Percentiles rank a stretch among this genome's conserved stretches.
These are phyloP conservation scores for Dovyalis caffra DNA, from an alignment of 345 rosid genomes.

Conservation along the genomic window DNA sequence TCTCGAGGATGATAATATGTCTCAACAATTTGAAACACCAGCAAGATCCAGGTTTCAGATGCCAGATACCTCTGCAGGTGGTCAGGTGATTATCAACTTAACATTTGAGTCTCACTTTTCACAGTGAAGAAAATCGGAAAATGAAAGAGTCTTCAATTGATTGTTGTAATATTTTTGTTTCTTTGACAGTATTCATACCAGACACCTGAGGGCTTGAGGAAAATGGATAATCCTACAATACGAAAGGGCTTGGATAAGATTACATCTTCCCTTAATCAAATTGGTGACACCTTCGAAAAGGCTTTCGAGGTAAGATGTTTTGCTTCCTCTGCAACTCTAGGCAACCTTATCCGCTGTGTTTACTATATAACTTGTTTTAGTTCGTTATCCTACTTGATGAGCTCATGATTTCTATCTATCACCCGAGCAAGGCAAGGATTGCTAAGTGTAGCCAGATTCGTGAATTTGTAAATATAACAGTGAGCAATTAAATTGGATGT, in stretches of 20 bases:
- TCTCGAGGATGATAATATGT: slow-evolving; percentile 63
- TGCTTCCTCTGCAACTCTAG: neutral
- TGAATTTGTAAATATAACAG: neutral
- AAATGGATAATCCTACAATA: slow-evolving; percentile 62
- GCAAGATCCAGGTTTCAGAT: slow-evolving; percentile 34
- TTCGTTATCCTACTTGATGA: neutral
- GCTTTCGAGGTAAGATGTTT: slow-evolving; percentile 56
- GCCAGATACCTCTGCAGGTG: slow-evolving; percentile 36
- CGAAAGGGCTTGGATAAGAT: slow-evolving; percentile 74
- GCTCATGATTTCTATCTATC: neutral
- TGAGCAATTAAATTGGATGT: neutral
- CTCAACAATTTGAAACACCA: slow-evolving; percentile 31
- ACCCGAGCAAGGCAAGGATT: neutral
- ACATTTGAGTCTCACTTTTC: neutral
- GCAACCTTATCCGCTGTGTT: neutral
- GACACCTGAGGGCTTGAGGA: slow-evolving; percentile 42
- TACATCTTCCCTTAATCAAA: slow-evolving; percentile 73
- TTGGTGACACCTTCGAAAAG: slow-evolving; percentile 87
- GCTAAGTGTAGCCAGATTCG: neutral
- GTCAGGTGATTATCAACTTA: slow-evolving; percentile 40
- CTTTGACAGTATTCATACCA: slow-evolving; percentile 27
- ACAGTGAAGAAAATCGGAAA: neutral
- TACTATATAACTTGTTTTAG: neutral
- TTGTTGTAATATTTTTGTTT: neutral
- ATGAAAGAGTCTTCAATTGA: neutral